A percentile compares a stretch with the other conserved stretches of the same genome.
phyloP scores from a whole-genome alignment of 208 protist species.

The Crithidia mellificae region DNA sequence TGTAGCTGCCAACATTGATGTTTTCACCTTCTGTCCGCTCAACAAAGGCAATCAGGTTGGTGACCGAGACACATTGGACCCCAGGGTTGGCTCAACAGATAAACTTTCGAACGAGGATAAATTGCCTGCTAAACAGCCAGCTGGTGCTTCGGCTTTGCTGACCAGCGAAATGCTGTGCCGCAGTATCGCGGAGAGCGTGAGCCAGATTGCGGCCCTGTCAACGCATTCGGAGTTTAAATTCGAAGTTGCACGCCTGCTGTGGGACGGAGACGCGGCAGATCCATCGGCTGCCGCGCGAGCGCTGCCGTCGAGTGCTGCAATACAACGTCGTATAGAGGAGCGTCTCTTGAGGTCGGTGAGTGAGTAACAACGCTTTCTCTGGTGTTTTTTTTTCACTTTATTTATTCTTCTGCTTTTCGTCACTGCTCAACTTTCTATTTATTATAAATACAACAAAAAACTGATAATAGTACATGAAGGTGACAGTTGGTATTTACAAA shows the following conservation, averaged over 20 bases:
- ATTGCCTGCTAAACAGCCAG: too few species aligned
- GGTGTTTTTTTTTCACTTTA: not conserved
- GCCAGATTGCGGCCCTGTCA: slow-evolving; percentile 55
- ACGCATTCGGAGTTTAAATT: slow-evolving; percentile 43
- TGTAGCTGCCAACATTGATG: slow-evolving; percentile 49
- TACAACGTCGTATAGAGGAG: slow-evolving; percentile 25
- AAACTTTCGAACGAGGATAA: too few species aligned
- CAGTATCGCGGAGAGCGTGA: slow-evolving; percentile 72
- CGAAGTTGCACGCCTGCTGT: slow-evolving; percentile 65
- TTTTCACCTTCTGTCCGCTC: slow-evolving; percentile 34
- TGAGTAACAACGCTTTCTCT: not conserved
- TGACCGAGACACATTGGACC: too few species aligned
- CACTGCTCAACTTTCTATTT: slow-evolving; percentile 17
- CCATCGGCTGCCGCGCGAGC: not conserved
- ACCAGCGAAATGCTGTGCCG: slow-evolving; percentile 30
- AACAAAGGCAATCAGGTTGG: not conserved
- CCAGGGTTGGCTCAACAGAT: too few species aligned
- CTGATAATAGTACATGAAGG: too few species aligned
- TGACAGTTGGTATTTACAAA: too few species aligned
- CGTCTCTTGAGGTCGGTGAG: not conserved
- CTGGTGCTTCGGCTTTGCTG: not conserved
- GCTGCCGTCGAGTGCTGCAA: slow-evolving; percentile 1
- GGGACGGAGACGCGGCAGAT: not conserved
- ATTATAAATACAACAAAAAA: too few species aligned
- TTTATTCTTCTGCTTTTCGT: not conserved